Evolutionary conservation across 1,284 basidiomycete genomes (phyloP), one percentile per base, ranked within the genome.

Genomic region (Pterulicium gracile): DNA sequence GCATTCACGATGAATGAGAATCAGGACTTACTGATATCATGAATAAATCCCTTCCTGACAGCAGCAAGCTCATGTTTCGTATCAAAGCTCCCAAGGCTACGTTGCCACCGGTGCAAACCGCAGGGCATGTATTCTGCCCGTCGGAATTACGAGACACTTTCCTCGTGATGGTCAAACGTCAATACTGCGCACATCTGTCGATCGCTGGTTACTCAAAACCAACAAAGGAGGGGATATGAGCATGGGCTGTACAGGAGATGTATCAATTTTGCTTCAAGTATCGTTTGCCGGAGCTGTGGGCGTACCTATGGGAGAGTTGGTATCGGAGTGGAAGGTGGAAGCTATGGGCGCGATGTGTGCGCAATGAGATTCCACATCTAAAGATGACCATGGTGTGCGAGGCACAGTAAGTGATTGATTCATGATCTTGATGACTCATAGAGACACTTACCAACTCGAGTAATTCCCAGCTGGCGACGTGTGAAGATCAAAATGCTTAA

Each of bases 241-340:
- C 15, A 10, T 34, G 27, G 27, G 27, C 27, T 10, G 27, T 34
- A 15, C 10, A 34, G 15, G 27, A 34, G 27, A 10, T 34, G 15
- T 15, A 34, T 49, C 42, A 48, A 2, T 62, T 53, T 47, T 65
- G 61, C 48, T 40, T 43, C 2, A 42, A 52, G 5, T 32, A 62
- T 46, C 51, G 61, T 22, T 47, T 64, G 1, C 55, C 19, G 1
- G 58, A 60, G 23, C 15, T 51, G 0, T 62, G 61, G 60, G 58
- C 61, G 2, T 60, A 63, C 45, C 49, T 62, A 1, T 62, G 61
- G 61, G 59, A 59, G 45, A 61, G 60, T 41, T 61, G 61, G 59
- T 60, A 61, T 46, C 46, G 57, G 2, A 34, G 21, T 2, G 55
- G 49, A 12, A 50, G 56, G 4, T 63, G 61, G 61, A 52, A 58